Evolutionary conservation across 352 stramenopile genomes (phyloP), one percentile per base, ranked within the genome.

Genomic region (Peronosclerospora sorghi): DNA sequence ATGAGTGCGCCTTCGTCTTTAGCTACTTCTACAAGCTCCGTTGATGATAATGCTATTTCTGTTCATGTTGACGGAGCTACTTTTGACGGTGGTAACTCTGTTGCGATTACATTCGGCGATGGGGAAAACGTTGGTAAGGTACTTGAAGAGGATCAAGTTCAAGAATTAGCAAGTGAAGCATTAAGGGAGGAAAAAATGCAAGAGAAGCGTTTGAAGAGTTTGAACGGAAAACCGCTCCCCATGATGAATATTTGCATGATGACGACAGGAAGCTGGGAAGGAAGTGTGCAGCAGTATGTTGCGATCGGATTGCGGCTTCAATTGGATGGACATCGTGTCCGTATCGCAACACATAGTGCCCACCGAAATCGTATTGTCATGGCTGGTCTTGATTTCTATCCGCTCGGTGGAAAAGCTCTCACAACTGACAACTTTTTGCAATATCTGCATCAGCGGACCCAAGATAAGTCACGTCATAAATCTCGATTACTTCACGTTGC

Each of bases 291-390:
- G 30, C 74, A 83, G 20, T 89, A 73, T 41, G 65, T 89, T 17
- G 72, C 65, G 1, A 76, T 96, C 18, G 84, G 80, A 23, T 43
- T 79, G 8, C 48, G 68, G 4, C 65, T 97, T 8, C 58, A 81
- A 51, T 51, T 56, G 0, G 57, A 94, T 27, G 89, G 89, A 1
- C 91, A 97, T 57, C 71, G 78, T 20, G 87, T 97, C 0, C 73
- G 91, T 4, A 78, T 97, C 26, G 89, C 86, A 0, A 91, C 85
- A 7, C 86, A 92, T 41, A 68, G 70, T 18, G 65, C 64, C 5
- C 85, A 89, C 59, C 66, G 86, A 0, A 41, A 78, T 8, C 72
- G 69, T 1, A 76, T 97, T 23, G 50, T 71, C 8, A 56, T 43
- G 18, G 52, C 58, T 36, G 73, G 74, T 7, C 48, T 89, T 5